Evolutionary conservation across 1,139 yeast genomes (phyloP).

Genomic region (Taiozyma sp.): DNA sequence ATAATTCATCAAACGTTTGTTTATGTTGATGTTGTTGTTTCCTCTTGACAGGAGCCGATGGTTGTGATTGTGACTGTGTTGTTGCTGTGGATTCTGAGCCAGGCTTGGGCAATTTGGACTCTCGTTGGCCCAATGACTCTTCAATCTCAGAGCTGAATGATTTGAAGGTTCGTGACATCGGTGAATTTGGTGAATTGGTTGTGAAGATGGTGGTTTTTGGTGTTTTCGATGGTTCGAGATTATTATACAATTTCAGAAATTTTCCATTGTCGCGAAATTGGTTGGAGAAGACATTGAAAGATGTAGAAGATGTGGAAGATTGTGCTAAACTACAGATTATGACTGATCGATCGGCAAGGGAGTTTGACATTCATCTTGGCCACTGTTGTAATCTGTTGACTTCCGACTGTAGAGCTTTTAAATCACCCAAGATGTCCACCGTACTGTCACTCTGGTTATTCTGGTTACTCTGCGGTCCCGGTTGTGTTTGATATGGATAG

Average conservation of each 20-base stretch:
- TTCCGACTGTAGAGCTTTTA: conserved; percentile 58
- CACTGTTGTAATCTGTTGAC: conserved; percentile 40
- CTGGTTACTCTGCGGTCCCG: conserved; percentile 1
- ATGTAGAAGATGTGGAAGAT: too few relatives aligned
- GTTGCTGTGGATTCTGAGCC: not conserved
- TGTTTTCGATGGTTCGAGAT: not conserved
- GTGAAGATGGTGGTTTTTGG: not conserved
- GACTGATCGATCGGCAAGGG: too few relatives aligned
- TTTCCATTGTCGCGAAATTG: not conserved
- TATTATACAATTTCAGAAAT: not conserved
- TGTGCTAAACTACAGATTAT: too few relatives aligned
- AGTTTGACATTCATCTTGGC: conserved; percentile 1
- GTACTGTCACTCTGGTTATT: conserved; percentile 29
- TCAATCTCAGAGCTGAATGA: conserved; percentile 23
- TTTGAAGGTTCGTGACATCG: conserved; percentile 9
- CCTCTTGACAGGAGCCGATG: not conserved
- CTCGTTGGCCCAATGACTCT: conserved; percentile 12
- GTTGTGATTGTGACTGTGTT: not conserved
- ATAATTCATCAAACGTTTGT: conserved; percentile 75
- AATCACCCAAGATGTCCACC: conserved; percentile 50
- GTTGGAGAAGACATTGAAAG: not conserved
- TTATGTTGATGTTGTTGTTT: not conserved
- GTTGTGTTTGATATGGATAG: conserved; percentile 6
- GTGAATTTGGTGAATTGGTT: too few relatives aligned
- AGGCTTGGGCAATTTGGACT: not conserved